Conservation (phyloP, 169 alveolate species). For the Miamiensis avidus region DNA sequence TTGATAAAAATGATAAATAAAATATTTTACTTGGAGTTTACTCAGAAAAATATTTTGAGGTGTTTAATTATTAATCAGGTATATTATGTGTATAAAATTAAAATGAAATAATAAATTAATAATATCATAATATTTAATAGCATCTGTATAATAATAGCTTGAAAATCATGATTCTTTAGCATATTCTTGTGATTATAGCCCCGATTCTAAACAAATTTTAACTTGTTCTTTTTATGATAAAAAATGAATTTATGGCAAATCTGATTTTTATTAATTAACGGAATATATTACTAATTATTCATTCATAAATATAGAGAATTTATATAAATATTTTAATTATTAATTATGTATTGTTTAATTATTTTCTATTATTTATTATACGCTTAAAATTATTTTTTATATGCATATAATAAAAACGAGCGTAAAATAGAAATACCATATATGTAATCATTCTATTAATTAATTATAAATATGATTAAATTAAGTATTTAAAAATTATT, state of each 20-base stretch:
- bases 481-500: too few species aligned
- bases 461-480: too few species aligned
- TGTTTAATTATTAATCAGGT: not conserved
- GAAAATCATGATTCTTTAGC: slow-evolving; percentile 10
- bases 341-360: too few species aligned
- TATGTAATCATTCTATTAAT: too few species aligned
- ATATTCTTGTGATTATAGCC: slow-evolving; percentile 27
- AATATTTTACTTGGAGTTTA: slow-evolving; percentile 18
- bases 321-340: too few species aligned
- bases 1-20: not conserved
- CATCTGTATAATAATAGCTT: not conserved
- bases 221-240: slow-evolving; percentile 31
- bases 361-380: too few species aligned
- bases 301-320: too few species aligned
- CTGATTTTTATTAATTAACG: too few species aligned
- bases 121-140: not conserved
- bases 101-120: not conserved
- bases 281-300: too few species aligned
- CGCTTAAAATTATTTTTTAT: too few species aligned
- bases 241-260: slow-evolving; percentile 1
- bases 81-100: not conserved
- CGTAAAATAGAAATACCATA: too few species aligned
- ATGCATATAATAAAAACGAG: too few species aligned
- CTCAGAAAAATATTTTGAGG: slow-evolving; percentile 18
- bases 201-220: not conserved